Percentiles rank a stretch among this genome's conserved stretches.
phyloP scores from a whole-genome alignment of 2,329 filamentous ascomycete species.

The Nakataea oryzae region DNA sequence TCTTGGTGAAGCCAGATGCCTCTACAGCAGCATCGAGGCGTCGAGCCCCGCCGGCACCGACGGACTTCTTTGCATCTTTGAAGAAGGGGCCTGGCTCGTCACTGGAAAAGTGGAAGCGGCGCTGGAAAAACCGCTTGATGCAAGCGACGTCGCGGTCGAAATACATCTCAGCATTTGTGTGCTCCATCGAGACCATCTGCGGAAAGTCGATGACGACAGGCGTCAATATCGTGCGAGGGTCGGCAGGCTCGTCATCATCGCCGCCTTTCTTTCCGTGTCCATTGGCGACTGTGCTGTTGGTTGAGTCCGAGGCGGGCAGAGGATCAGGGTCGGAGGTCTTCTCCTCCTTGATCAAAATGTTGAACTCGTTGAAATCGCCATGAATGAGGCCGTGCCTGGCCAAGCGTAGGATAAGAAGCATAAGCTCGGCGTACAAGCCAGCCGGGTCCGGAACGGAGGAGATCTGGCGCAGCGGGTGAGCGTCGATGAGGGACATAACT shows the following conservation, averaged over 20 bases:
- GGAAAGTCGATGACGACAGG: slow-evolving; percentile 96
- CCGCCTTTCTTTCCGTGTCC: slow-evolving; percentile 10
- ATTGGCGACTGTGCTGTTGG: slow-evolving; percentile 3
- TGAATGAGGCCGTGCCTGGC: slow-evolving; percentile 87
- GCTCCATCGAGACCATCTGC: slow-evolving; percentile 94
- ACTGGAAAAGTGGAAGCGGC: slow-evolving; percentile 78
- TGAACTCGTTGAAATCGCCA: slow-evolving; percentile 99
- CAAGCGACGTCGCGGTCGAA: slow-evolving; percentile 95
- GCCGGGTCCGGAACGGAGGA: slow-evolving; percentile 74
- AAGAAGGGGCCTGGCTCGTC: slow-evolving; percentile 79
- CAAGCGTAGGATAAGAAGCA: slow-evolving; percentile 73
- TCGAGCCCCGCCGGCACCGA: slow-evolving; percentile 52
- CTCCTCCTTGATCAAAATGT: slow-evolving; percentile 83
- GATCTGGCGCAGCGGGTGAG: slow-evolving; percentile 84
- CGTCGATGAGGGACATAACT: slow-evolving; percentile 89
- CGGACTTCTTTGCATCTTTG: slow-evolving; percentile 66
- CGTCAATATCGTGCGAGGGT: slow-evolving; percentile 35
- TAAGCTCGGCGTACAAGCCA: slow-evolving; percentile 81
- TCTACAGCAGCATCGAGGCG: slow-evolving; percentile 82
- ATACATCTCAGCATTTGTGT: slow-evolving; percentile 90
- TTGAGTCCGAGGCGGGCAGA: not conserved
- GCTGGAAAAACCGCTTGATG: slow-evolving; percentile 86
- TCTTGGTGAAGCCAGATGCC: slow-evolving; percentile 91
- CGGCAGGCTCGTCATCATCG: slow-evolving; percentile 1
- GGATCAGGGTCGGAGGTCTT: slow-evolving; percentile 14